phyloP scores from a whole-genome alignment of 1,284 basidiomycete genomes.

The Irpex sp. region DNA sequence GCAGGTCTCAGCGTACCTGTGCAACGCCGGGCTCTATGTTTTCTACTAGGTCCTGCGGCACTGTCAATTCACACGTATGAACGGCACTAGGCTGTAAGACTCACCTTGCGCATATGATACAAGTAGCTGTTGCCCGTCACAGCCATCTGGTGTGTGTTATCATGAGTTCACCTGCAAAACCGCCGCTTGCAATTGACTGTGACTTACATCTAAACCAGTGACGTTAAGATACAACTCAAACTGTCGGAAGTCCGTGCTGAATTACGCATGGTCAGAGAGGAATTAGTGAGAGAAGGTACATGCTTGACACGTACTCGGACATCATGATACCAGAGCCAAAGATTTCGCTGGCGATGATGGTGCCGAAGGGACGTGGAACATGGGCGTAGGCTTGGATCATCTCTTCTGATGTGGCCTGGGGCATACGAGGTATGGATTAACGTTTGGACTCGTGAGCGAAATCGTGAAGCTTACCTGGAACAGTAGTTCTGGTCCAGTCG shows the following conservation, averaged over 20 bases:
- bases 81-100: background rate
- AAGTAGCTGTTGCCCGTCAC: slow-evolving; percentile 92
- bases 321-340: slow-evolving; percentile 92
- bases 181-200: background rate
- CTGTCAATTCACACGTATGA: background rate
- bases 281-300: background rate
- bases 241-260: slow-evolving; percentile 89
- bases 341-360: slow-evolving; percentile 90
- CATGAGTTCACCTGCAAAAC: background rate
- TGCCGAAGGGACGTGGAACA: slow-evolving; percentile 87
- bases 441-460: background rate
- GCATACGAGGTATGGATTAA: background rate
- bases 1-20: slow-evolving; percentile 37
- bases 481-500: slow-evolving; percentile 83
- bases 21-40: slow-evolving; percentile 81
- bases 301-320: slow-evolving; percentile 25
- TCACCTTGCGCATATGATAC: slow-evolving; percentile 83
- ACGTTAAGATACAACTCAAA: slow-evolving; percentile 91
- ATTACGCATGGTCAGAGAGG: slow-evolving; percentile 3
- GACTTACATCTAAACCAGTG: slow-evolving; percentile 73
- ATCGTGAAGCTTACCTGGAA: slow-evolving; percentile 57
- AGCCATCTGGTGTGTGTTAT: slow-evolving; percentile 66
- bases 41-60: slow-evolving; percentile 65
- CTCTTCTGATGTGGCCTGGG: slow-evolving; percentile 78
- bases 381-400: slow-evolving; percentile 92